Percentiles rank a stretch among this genome's conserved stretches.
phyloP scores from a whole-genome alignment of 2,329 filamentous ascomycete genomes.

The Penicillium sp. region DNA sequence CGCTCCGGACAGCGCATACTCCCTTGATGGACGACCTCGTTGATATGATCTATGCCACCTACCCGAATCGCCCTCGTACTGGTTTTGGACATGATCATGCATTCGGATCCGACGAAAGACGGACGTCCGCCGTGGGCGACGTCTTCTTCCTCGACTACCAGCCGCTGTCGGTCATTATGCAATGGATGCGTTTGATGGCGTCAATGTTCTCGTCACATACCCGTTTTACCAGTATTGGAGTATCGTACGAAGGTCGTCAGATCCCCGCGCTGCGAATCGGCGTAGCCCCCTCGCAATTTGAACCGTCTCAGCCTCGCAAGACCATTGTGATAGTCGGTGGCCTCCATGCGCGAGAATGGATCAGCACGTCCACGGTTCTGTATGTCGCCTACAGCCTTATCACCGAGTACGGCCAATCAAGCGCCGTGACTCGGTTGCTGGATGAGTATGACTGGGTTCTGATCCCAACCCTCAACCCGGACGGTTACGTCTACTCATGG shows the following conservation, averaged over 20 bases:
- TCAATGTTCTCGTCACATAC: slow-evolving; percentile 87
- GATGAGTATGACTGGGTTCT: slow-evolving; percentile 85
- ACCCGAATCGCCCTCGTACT: slow-evolving; percentile 52
- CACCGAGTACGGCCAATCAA: slow-evolving; percentile 72
- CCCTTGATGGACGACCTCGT: slow-evolving; percentile 78
- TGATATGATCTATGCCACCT: slow-evolving; percentile 72
- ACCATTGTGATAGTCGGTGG: slow-evolving; percentile 82
- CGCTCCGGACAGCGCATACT: slow-evolving; percentile 68
- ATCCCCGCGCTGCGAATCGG: slow-evolving; percentile 81
- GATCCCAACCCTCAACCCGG: slow-evolving; percentile 84
- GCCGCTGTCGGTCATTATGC: slow-evolving; percentile 75
- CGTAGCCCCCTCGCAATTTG: slow-evolving; percentile 50
- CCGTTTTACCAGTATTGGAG: slow-evolving; percentile 71
- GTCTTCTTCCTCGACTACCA: slow-evolving; percentile 94
- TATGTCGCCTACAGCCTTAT: slow-evolving; percentile 88
- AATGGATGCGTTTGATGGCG: slow-evolving; percentile 86
- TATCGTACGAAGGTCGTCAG: slow-evolving; percentile 81
- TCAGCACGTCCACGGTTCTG: slow-evolving; percentile 84
- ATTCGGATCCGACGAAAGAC: slow-evolving; percentile 31
- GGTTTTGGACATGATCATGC: slow-evolving; percentile 26
- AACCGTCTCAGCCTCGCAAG: slow-evolving; percentile 56
- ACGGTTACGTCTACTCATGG: slow-evolving; percentile 95
- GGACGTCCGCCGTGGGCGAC: slow-evolving; percentile 49
- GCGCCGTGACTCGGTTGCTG: slow-evolving; percentile 71
- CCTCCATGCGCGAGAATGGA: slow-evolving; percentile 95